Evolutionary conservation across 495 filamentous ascomycete genomes (phyloP), one percentile per base, ranked within the genome.

Genomic region (Aspergillus sclerotioniger): DNA sequence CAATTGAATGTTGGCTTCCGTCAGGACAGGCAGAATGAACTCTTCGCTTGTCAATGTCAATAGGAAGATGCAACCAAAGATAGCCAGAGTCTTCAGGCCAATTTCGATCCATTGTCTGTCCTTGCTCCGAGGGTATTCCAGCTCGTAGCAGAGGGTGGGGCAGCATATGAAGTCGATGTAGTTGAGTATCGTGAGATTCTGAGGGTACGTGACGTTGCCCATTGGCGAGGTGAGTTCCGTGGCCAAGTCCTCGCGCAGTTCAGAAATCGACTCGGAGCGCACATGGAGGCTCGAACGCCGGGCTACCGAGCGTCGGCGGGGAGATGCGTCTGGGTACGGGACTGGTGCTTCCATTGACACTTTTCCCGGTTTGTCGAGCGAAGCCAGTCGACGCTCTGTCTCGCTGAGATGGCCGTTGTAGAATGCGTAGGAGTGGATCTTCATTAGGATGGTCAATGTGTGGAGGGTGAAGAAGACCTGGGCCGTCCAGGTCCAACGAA

Each of bases 361-460:
- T n/a, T 79, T 82, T 3, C 80, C 82, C 0, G 90, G 89, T 25
- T 88, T 78, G 71, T 98, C 94, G 9, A 98, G 86, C 31, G 84
- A 84, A 47, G 80, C 82, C 1, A 98, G 76, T 15, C 90, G 85
- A 62, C 87, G 86, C 71, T 91, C 83, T 0, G 90, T 95, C 64
- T 92, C 89, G 57, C 87, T 91, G 6, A 98, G 82, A 73, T 98
- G 94, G 2, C 94, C 94, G 66, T 94, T 96, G 75, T 98, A 98
- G 74, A 97, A 98, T 25, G 90, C 88, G 67, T 97, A 98, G 0
- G 92, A 96, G 67, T 98, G 94, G 80, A 98, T 90, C 76, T 98
- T 98, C 94, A 98, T 98, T 25, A 97, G 84, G 7, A 98, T 77
- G 13, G 89, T 86, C 67, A 98, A 82, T 37, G 90, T 87, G 68